Conservation (phyloP, 2,329 filamentous ascomycete genomes). For the Sporothrix globosa region DNA sequence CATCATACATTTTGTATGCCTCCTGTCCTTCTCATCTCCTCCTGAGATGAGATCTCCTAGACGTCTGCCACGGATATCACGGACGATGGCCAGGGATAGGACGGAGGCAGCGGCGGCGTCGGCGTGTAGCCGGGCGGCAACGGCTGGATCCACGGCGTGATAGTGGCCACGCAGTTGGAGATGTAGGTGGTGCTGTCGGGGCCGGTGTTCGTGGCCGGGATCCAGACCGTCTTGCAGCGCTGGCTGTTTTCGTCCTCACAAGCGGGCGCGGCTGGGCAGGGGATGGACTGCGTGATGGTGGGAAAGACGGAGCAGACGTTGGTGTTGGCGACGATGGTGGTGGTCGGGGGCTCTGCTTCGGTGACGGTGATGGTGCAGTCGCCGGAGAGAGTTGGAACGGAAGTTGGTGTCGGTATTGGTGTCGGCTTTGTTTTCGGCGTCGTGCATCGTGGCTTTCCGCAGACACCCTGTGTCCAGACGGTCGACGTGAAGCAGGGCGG, state of each 20-base stretch:
- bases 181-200: constrained; percentile 14
- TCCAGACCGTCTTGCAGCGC: constrained; percentile 1
- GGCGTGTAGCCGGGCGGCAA: constrained; percentile 12
- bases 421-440: neutral
- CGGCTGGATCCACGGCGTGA: constrained; percentile 23
- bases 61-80: neutral
- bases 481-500: constrained; percentile 13
- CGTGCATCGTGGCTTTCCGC: constrained; percentile 17
- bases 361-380: constrained; percentile 3
- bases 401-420: neutral
- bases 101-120: neutral
- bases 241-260: neutral
- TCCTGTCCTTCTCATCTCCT: neutral
- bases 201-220: neutral
- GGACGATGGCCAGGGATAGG: neutral
- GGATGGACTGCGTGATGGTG: neutral
- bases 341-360: neutral
- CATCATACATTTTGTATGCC: neutral
- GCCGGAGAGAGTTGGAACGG: neutral
- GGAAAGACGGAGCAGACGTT: constrained; percentile 20
- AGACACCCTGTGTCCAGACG: neutral
- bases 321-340: constrained; percentile 15
- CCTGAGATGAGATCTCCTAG: neutral
- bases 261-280: neutral
- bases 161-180: neutral